Percentiles rank a stretch among this genome's conserved stretches.
Conservation (phyloP, 345 rosid species). For the Bruguiera parviflora region DNA sequence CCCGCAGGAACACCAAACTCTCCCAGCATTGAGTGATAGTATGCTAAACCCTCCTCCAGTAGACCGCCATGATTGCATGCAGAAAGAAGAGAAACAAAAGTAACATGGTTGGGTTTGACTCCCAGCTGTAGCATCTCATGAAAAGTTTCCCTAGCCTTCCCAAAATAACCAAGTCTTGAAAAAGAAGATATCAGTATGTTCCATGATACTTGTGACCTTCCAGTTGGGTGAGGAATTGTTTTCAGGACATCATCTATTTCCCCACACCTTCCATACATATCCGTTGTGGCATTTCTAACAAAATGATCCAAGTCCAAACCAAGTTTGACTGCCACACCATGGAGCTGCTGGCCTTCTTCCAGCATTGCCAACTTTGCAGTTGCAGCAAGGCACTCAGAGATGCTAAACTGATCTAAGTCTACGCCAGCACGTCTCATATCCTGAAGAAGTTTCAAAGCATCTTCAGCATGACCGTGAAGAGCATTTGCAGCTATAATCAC, state of each 20-base stretch:
- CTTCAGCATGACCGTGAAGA: conserved; percentile 58
- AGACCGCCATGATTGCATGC: conserved; percentile 88
- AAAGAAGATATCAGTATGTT: conserved; percentile 76
- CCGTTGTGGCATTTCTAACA: conserved; percentile 65
- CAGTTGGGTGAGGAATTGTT: conserved; percentile 45
- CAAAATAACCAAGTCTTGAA: conserved; percentile 67
- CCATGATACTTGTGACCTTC: conserved; percentile 64
- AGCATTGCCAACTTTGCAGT: conserved; percentile 67
- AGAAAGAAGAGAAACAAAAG: conserved; percentile 80
- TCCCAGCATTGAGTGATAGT: conserved; percentile 55
- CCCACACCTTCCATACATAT: conserved; percentile 91
- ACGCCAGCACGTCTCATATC: conserved; percentile 51
- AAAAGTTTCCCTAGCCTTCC: conserved; percentile 63
- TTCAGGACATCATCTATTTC: conserved; percentile 54
- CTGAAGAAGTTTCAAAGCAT: conserved; percentile 57
- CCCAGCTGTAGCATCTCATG: conserved; percentile 63
- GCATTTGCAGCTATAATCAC: conserved; percentile 72
- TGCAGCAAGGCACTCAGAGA: conserved; percentile 75
- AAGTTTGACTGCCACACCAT: conserved; percentile 56
- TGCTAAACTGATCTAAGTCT: conserved; percentile 66
- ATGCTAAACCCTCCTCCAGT: conserved; percentile 70
- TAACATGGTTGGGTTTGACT: conserved; percentile 71
- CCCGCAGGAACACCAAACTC: conserved; percentile 51
- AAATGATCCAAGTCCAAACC: conserved; percentile 57
- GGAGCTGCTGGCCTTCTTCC: conserved; percentile 89